phyloP scores from a whole-genome alignment of 768 basidiomycete species.

The Dentipellis sp. region DNA sequence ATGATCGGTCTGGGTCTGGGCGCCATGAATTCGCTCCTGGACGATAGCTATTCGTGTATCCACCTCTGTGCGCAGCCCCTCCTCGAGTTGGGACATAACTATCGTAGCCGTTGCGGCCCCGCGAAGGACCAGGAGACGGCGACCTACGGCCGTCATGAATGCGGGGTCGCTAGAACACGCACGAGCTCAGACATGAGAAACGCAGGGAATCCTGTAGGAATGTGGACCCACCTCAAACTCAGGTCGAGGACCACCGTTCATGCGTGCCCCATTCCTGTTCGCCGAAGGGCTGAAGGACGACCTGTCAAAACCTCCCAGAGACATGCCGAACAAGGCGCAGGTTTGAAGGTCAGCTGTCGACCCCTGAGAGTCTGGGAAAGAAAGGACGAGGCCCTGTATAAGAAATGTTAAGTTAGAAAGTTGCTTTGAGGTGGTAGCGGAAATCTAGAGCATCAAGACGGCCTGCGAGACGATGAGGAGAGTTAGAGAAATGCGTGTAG shows the following conservation, averaged over 20 bases:
- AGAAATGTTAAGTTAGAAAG: not conserved
- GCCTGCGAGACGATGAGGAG: not conserved
- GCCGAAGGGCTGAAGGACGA: not conserved
- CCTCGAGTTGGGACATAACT: constrained; percentile 38
- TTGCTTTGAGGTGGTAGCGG: not conserved
- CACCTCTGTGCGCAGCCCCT: constrained; percentile 27
- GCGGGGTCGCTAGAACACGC: constrained; percentile 6
- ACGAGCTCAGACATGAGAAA: not conserved
- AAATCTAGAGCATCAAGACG: not conserved
- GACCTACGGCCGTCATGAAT: constrained; percentile 27
- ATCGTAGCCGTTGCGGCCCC: constrained; percentile 37
- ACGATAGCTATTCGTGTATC: constrained; percentile 33
- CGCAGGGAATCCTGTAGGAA: not conserved
- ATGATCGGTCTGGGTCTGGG: constrained; percentile 36
- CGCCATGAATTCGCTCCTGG: constrained; percentile 21
- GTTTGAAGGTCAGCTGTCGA: not conserved
- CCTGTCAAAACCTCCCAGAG: not conserved
- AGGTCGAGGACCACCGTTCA: not conserved
- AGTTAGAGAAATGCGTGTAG: not conserved
- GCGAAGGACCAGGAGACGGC: constrained; percentile 39
- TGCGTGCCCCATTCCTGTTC: not conserved
- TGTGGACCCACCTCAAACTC: not conserved
- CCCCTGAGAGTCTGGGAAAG: not conserved
- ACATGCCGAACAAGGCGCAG: not conserved
- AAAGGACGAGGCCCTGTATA: not conserved